A percentile compares a stretch with the other conserved stretches of the same genome.
These are phyloP conservation scores for Colletotrichum nymphaeae DNA, from an alignment of 2,329 filamentous ascomycete genomes.

Conservation along the genomic window DNA sequence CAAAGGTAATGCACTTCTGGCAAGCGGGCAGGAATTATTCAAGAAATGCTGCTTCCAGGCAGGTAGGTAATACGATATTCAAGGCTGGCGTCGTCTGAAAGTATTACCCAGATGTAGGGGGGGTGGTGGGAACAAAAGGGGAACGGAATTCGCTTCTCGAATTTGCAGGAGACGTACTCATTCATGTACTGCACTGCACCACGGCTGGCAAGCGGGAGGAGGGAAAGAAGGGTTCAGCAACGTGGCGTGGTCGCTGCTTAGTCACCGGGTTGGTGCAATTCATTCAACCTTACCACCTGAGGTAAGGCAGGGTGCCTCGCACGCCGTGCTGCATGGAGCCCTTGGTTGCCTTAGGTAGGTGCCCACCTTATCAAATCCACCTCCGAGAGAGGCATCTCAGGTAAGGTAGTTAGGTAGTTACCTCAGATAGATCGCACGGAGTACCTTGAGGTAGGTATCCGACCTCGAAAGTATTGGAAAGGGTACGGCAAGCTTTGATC, in stretches of 20 bases:
- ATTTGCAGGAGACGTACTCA: slow-evolving; percentile 29
- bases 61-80: slow-evolving; percentile 36
- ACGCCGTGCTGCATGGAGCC: too few species aligned
- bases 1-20: slow-evolving; percentile 10
- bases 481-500: background rate
- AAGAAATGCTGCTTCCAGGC: slow-evolving; percentile 34
- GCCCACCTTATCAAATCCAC: too few species aligned
- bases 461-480: too few species aligned
- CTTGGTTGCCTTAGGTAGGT: too few species aligned
- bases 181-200: background rate
- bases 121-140: slow-evolving; percentile 11
- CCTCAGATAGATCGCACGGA: too few species aligned
- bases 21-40: slow-evolving; percentile 26
- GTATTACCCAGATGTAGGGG: slow-evolving; percentile 28
- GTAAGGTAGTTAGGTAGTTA: too few species aligned
- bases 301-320: background rate
- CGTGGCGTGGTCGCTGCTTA: slow-evolving; percentile 32
- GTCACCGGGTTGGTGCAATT: slow-evolving; percentile 3
- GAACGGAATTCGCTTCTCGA: background rate
- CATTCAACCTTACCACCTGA: background rate
- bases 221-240: slow-evolving; percentile 20
- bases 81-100: slow-evolving; percentile 34
- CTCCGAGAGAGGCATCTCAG: too few species aligned
- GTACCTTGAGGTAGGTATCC: too few species aligned
- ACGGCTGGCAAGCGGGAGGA: background rate